Conservation (phyloP, 768 basidiomycete species). For the Rhodotorula toruloides region DNA sequence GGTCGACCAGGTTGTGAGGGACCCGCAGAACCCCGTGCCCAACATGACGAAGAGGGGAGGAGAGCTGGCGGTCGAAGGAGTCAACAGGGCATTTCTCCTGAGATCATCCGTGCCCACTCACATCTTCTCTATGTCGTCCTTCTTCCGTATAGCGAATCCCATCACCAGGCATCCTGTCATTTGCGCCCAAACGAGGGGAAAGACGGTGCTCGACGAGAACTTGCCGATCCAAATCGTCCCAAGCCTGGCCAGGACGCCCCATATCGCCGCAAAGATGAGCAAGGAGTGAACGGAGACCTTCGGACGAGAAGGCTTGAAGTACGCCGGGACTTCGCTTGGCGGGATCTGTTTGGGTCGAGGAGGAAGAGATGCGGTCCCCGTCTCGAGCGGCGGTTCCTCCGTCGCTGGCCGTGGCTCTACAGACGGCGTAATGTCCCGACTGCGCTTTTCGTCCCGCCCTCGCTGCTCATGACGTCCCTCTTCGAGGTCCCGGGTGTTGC, state of each 20-base stretch:
- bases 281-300: slow-evolving; percentile 62
- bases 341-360: slow-evolving; percentile 4
- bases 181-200: slow-evolving; percentile 77
- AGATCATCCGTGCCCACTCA: too few relatives aligned
- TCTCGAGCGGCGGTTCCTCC: slow-evolving; percentile 20
- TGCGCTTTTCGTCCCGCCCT: neutral
- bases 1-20: slow-evolving; percentile 89
- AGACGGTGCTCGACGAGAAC: slow-evolving; percentile 71
- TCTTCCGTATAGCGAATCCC: slow-evolving; percentile 70
- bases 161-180: slow-evolving; percentile 84
- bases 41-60: slow-evolving; percentile 79
- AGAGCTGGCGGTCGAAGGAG: slow-evolving; percentile 64
- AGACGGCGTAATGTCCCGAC: neutral
- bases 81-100: neutral
- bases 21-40: slow-evolving; percentile 95
- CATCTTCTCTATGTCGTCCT: slow-evolving; percentile 68
- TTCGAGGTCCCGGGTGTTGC: too few relatives aligned
- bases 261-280: slow-evolving; percentile 72
- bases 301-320: slow-evolving; percentile 52
- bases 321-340: neutral
- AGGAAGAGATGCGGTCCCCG: neutral
- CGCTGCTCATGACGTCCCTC: neutral
- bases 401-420: neutral
- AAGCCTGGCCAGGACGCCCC: slow-evolving; percentile 76
- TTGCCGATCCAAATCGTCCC: slow-evolving; percentile 68